Conservation (phyloP, 1,284 basidiomycete genomes). For the Ceratobasidium sp. region DNA sequence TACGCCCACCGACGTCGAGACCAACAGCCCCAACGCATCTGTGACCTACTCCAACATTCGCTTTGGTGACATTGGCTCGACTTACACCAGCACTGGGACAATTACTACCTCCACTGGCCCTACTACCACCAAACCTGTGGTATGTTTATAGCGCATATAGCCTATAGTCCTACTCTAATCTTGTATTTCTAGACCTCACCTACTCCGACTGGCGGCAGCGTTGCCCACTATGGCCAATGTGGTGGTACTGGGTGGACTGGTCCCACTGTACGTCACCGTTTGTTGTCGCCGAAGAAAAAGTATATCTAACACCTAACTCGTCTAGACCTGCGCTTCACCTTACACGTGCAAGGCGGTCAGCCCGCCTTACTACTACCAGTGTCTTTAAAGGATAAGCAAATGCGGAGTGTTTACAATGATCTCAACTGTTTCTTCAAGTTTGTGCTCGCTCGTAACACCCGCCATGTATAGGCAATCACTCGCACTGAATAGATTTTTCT, state of each 20-base stretch:
- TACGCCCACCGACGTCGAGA: conserved; percentile 48
- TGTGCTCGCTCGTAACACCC: too few relatives aligned
- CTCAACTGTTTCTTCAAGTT: too few relatives aligned
- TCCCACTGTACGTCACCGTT: background rate
- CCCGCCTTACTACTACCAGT: conserved; percentile 34
- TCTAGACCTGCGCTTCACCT: conserved; percentile 23
- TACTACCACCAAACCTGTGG: conserved; percentile 2
- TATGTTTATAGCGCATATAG: background rate
- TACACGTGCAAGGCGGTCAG: conserved; percentile 32
- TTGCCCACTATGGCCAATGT: conserved; percentile 15
- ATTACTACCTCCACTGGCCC: conserved; percentile 51
- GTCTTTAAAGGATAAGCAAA: conserved; percentile 10
- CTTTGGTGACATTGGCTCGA: conserved; percentile 67
- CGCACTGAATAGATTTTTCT: too few relatives aligned
- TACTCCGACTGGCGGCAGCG: background rate
- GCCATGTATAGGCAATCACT: background rate
- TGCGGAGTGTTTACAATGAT: background rate
- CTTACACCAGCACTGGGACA: conserved; percentile 55
- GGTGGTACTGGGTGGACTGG: conserved; percentile 8
- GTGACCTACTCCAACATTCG: conserved; percentile 68
- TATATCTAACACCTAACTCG: background rate
- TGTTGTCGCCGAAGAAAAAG: background rate
- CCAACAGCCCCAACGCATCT: conserved; percentile 50
- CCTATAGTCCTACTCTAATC: background rate
- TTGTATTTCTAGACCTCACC: background rate